A percentile compares a stretch with the other conserved stretches of the same genome.
These are phyloP conservation scores for Geotrichum reessii DNA, from an alignment of 1,139 yeast genomes.

Conservation along the genomic window DNA sequence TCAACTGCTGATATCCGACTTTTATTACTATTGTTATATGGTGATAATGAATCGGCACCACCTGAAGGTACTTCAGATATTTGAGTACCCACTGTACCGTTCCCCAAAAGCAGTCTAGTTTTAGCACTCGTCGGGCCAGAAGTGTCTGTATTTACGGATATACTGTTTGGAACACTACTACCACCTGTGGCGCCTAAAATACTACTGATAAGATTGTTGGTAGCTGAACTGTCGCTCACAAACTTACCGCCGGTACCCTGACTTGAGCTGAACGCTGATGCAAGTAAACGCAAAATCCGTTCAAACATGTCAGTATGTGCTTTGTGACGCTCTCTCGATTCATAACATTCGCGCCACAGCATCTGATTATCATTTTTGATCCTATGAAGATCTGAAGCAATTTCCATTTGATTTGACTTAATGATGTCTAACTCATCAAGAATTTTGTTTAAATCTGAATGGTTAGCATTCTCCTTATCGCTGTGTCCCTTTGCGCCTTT, in stretches of 20 bases:
- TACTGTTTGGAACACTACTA: not conserved
- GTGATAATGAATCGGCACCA: not conserved
- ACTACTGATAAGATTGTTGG: not conserved
- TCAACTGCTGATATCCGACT: not conserved
- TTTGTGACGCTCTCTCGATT: slow-evolving; percentile 78
- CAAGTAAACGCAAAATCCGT: slow-evolving; percentile 78
- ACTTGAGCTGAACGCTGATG: slow-evolving; percentile 53
- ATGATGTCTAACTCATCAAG: slow-evolving; percentile 70
- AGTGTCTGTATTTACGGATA: not conserved
- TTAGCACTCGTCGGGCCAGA: not conserved
- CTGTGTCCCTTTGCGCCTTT: slow-evolving; percentile 39
- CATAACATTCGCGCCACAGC: slow-evolving; percentile 82
- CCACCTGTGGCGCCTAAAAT: not conserved
- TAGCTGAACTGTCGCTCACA: slow-evolving; percentile 28
- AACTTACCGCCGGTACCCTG: slow-evolving; percentile 27
- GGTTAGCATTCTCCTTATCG: slow-evolving; percentile 41
- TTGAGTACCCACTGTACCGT: not conserved
- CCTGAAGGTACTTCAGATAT: not conserved
- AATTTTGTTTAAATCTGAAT: slow-evolving; percentile 52
- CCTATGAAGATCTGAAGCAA: slow-evolving; percentile 76
- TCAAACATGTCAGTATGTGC: slow-evolving; percentile 84
- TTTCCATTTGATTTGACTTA: slow-evolving; percentile 69
- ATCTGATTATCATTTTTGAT: slow-evolving; percentile 82
- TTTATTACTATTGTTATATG: not conserved
- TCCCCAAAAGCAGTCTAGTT: not conserved